Percentiles rank a stretch among this genome's conserved stretches.
These are phyloP conservation scores for Funneliformis geosporum DNA, from an alignment of 192 early-diverging fungal species.

Conservation along the genomic window DNA sequence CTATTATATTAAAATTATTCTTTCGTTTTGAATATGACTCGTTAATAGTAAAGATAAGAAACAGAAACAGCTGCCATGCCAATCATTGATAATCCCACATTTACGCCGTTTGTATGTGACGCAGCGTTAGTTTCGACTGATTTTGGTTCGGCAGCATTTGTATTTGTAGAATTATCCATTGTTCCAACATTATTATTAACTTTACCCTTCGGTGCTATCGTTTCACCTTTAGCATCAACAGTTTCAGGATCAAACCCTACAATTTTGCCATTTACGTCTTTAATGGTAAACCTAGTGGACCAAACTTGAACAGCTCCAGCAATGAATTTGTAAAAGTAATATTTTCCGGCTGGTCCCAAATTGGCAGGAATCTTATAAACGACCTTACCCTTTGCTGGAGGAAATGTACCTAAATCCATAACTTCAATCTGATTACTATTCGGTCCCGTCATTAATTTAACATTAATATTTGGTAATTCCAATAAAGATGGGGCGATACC, in stretches of 20 bases:
- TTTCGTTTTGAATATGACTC: background rate
- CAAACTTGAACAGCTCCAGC: background rate
- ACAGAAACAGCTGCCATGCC: background rate
- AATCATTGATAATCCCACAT: background rate
- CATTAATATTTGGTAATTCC: background rate
- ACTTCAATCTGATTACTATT: background rate
- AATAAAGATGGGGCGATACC: background rate
- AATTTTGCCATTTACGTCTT: background rate
- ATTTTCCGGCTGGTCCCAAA: background rate
- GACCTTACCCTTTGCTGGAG: background rate
- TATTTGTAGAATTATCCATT: background rate
- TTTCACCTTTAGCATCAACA: background rate
- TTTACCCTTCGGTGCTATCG: background rate
- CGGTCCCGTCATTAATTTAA: background rate
- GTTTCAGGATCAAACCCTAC: background rate
- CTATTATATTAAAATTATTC: no score
- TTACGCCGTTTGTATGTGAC: background rate
- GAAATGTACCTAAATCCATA: background rate
- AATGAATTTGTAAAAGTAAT: background rate
- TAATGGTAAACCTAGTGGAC: background rate
- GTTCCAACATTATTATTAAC: background rate
- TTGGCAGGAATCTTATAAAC: background rate
- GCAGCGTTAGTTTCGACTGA: background rate
- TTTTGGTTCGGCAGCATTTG: background rate
- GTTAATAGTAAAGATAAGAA: background rate